Percentiles rank a stretch among this genome's conserved stretches.
These are phyloP conservation scores for Sideroxylon spinosum DNA, from an alignment of 179 eudicot genomes.

Conservation along the genomic window DNA sequence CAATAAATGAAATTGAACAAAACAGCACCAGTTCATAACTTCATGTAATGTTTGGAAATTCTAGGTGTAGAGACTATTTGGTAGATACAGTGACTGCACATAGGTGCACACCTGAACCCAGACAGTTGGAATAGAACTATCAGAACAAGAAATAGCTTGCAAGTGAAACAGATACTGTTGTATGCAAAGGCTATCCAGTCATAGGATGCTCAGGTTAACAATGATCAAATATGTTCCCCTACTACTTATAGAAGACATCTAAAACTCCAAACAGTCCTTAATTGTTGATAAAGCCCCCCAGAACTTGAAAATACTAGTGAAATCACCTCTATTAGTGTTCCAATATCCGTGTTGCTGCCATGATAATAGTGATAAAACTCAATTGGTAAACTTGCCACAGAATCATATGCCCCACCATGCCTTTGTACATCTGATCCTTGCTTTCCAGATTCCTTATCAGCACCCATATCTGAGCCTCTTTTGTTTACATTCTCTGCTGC, in stretches of 20 bases:
- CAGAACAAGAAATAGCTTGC: neutral
- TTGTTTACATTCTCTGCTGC: slow-evolving; percentile 25
- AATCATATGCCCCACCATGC: slow-evolving; percentile 49
- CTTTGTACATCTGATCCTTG: slow-evolving; percentile 37
- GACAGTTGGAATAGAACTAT: neutral
- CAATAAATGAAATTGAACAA: neutral
- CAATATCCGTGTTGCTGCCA: slow-evolving; percentile 95
- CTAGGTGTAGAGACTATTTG: neutral
- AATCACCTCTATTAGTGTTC: slow-evolving; percentile 89
- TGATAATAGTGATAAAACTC: slow-evolving; percentile 97
- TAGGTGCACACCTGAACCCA: neutral
- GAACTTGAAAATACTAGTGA: neutral
- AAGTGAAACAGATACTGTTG: neutral
- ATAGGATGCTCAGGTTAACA: neutral
- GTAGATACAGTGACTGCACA: neutral
- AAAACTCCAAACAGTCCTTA: neutral
- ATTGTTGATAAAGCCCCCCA: neutral
- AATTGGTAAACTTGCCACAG: slow-evolving; percentile 73
- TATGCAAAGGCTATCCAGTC: slow-evolving; percentile 2
- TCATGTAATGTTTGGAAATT: neutral
- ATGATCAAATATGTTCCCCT: neutral
- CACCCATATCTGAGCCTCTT: slow-evolving; percentile 21
- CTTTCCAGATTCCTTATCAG: slow-evolving; percentile 36
- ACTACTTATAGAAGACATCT: neutral
- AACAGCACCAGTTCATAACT: neutral